phyloP scores from a whole-genome alignment of 2,329 filamentous ascomycete genomes.

The Davidsoniella australis region DNA sequence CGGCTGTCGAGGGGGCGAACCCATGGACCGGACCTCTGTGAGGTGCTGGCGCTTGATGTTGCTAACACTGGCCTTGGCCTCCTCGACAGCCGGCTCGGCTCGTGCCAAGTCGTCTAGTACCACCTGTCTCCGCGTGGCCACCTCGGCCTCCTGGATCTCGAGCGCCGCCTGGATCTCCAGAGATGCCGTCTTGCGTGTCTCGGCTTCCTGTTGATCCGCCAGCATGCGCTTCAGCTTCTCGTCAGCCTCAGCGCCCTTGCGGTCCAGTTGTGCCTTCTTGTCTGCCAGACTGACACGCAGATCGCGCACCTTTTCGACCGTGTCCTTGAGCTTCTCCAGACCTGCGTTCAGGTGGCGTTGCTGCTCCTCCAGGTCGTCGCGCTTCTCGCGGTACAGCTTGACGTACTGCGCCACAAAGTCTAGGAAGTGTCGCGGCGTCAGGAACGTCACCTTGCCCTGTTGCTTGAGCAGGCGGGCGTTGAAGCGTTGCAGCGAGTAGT shows the following conservation, averaged over 20 bases:
- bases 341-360: constrained; percentile 96
- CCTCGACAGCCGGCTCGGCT: constrained; percentile 81
- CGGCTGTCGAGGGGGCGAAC: constrained; percentile 70
- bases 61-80: constrained; percentile 89
- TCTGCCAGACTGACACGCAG: constrained; percentile 77
- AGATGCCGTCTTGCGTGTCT: constrained; percentile 75
- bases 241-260: constrained; percentile 88
- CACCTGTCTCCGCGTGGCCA: constrained; percentile 65
- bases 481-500: constrained; percentile 83
- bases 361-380: constrained; percentile 95
- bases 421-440: constrained; percentile 91
- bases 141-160: constrained; percentile 77
- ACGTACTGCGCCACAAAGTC: constrained; percentile 98
- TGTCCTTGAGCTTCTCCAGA: constrained; percentile 91
- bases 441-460: constrained; percentile 79
- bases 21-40: constrained; percentile 95
- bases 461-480: constrained; percentile 79
- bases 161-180: constrained; percentile 76
- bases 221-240: constrained; percentile 97
- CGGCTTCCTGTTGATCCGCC: constrained; percentile 83
- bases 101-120: constrained; percentile 76
- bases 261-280: constrained; percentile 85
- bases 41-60: constrained; percentile 97
- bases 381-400: constrained; percentile 93
- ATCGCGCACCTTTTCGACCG: constrained; percentile 91